These are phyloP conservation scores for Phyllosticta ampelicida DNA, from an alignment of 2,329 filamentous ascomycete genomes.

Conservation along the genomic window DNA sequence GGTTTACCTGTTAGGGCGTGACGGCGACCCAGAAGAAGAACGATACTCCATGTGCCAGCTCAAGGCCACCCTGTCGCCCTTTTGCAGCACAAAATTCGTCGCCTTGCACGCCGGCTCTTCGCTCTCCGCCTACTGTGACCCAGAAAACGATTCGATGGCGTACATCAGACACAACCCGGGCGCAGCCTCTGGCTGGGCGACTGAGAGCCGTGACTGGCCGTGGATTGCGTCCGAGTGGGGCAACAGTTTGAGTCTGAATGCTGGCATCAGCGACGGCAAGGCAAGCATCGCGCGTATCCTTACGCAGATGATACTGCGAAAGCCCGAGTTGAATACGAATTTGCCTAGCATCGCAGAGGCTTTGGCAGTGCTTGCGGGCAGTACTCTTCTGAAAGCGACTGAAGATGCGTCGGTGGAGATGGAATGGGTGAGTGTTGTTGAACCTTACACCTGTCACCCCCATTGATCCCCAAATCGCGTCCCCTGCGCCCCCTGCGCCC, in stretches of 20 bases:
- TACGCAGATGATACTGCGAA: slow-evolving; percentile 32
- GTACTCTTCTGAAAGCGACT: slow-evolving; percentile 52
- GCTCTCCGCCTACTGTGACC: slow-evolving; percentile 52
- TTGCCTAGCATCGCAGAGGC: slow-evolving; percentile 64
- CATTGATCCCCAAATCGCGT: slow-evolving; percentile 1
- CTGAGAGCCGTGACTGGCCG: slow-evolving; percentile 30
- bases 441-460: no score
- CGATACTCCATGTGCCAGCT: slow-evolving; percentile 60
- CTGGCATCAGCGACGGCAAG: slow-evolving; percentile 32
- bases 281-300: slow-evolving; percentile 35
- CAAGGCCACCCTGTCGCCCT: slow-evolving; percentile 50
- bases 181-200: slow-evolving; percentile 43
- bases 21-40: slow-evolving; percentile 15
- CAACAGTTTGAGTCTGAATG: slow-evolving; percentile 32
- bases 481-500: neutral
- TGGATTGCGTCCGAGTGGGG: slow-evolving; percentile 35
- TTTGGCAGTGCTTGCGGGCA: slow-evolving; percentile 57
- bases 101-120: slow-evolving; percentile 42
- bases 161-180: slow-evolving; percentile 44
- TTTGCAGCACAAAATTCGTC: slow-evolving; percentile 52
- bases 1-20: slow-evolving; percentile 52
- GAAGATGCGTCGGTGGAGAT: slow-evolving; percentile 51
- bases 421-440: slow-evolving; percentile 25
- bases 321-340: slow-evolving; percentile 34
- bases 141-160: slow-evolving; percentile 41